Evolutionary conservation across 345 rosid species (phyloP).

Genomic region (Lepidium sativum): DNA sequence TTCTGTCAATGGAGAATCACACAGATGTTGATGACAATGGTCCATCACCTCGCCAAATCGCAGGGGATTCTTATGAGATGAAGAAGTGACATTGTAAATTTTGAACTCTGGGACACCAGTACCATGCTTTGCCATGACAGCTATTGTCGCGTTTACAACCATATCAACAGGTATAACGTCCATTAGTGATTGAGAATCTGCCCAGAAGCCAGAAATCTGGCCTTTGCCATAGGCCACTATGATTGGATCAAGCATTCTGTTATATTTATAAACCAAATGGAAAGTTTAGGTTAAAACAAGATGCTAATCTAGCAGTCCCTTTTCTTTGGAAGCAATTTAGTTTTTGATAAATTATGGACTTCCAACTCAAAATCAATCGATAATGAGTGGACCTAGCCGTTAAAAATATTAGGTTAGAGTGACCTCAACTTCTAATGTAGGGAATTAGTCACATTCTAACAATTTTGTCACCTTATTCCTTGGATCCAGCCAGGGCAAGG

Average conservation of each 20-base stretch:
- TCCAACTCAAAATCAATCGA: too few relatives aligned
- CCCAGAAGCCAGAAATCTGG: too few relatives aligned
- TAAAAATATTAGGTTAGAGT: too few relatives aligned
- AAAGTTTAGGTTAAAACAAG: neutral
- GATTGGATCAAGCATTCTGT: conserved; percentile 19
- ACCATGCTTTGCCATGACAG: conserved; percentile 21
- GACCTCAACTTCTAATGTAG: too few relatives aligned
- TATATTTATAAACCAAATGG: neutral
- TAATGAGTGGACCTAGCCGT: too few relatives aligned
- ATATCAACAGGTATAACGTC: too few relatives aligned
- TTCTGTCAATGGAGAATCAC: neutral
- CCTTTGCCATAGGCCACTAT: too few relatives aligned
- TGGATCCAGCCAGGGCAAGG: conserved; percentile 94
- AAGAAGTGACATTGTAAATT: conserved; percentile 3
- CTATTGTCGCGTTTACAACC: neutral
- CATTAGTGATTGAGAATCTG: too few relatives aligned
- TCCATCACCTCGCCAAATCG: neutral
- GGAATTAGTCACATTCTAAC: too few relatives aligned
- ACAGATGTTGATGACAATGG: neutral
- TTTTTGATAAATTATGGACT: too few relatives aligned
- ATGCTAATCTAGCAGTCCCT: neutral
- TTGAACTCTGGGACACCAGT: neutral
- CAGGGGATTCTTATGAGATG: conserved; percentile 2
- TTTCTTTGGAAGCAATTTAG: too few relatives aligned
- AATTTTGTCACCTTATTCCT: conserved; percentile 34